phyloP scores from a whole-genome alignment of 345 rosid genomes.

The Rubroshorea leprosula region DNA sequence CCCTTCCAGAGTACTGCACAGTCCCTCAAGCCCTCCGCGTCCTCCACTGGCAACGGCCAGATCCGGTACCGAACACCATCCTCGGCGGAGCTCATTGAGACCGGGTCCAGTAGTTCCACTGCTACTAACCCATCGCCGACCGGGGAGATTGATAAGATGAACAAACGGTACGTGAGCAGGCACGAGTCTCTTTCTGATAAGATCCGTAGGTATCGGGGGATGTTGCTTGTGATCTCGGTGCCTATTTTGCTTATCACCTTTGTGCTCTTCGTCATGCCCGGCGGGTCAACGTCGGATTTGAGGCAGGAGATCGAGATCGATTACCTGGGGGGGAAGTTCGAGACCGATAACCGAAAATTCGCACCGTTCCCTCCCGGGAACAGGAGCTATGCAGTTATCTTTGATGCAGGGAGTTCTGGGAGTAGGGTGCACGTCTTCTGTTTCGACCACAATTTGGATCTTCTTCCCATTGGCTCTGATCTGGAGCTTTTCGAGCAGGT shows the following conservation, averaged over 20 bases:
- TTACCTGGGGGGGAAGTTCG: conserved; percentile 36
- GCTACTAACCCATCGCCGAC: conserved; percentile 25
- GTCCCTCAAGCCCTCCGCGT: conserved; percentile 52
- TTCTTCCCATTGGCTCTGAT: conserved; percentile 73
- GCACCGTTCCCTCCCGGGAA: conserved; percentile 32
- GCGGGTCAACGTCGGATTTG: conserved; percentile 35
- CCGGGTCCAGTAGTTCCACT: conserved; percentile 32
- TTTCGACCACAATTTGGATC: conserved; percentile 87
- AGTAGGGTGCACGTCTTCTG: conserved; percentile 95
- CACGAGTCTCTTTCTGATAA: conserved; percentile 62
- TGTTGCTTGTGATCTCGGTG: conserved; percentile 53
- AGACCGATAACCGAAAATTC: conserved; percentile 38
- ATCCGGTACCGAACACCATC: conserved; percentile 91
- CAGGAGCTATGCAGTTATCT: conserved; percentile 66
- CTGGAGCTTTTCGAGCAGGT: conserved; percentile 87
- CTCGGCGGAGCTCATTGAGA: conserved; percentile 48
- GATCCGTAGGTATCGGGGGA: conserved; percentile 66
- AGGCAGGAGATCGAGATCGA: conserved; percentile 36
- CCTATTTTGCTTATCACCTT: conserved; percentile 57
- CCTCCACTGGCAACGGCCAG: conserved; percentile 62
- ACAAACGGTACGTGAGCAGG: conserved; percentile 43
- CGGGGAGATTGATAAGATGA: conserved; percentile 43
- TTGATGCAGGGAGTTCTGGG: conserved; percentile 96
- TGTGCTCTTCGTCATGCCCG: conserved; percentile 59
- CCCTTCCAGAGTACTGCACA: conserved; percentile 61